Evolutionary conservation across 1,139 yeast species (phyloP), one percentile per base, ranked within the genome.

Genomic region (Hansenula anomala): DNA sequence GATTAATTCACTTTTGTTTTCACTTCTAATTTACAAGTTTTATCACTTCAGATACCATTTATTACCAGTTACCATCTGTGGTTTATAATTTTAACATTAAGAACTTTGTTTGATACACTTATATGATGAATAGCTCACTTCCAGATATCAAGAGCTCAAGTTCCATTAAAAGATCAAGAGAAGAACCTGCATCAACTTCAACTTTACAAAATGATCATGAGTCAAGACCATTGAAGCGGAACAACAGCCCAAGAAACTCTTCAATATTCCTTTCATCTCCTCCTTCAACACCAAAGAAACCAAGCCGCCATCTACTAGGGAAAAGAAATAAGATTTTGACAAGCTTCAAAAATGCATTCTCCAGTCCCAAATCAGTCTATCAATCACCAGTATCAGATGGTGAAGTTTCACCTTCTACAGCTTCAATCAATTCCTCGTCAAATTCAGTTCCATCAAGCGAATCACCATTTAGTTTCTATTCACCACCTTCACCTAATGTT

Each of bases 81-180:
- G 23, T 20, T 20, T 20, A 7, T 7, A 20, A 7, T 9, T 20
- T 20, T 20, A 9, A 20, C 9, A 20, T 20, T 20, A 7, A 7
- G 23, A 6, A 20, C 9, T 7, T 7, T 20, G 9, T 20, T 20
- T 20, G 13, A 23, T 11, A 23, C 13, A 8, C 18, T 16, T 3
- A 28, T 17, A 28, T 9, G 4, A 28, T 28, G 13, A 38, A 33
- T 28, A 40, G 40, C 43, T 24, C n/a, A 16, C 17, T 39, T 16
- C 17, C 39, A 20, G 27, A 38, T n/a, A n/a, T n/a, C n/a, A n/a
- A n/a, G 18, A 47, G 43, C 37, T 36, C 40, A 20, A 36, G 38
- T 20, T 47, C 59, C n/a, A 27, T 42, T 35, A 58, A 58, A 42
- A 52, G 61, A 47, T 36, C 48, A 16, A 45, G 52, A 34, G 58